Evolutionary conservation across 495 filamentous ascomycete genomes (phyloP).

Genomic region (Tetracladium setigerum): DNA sequence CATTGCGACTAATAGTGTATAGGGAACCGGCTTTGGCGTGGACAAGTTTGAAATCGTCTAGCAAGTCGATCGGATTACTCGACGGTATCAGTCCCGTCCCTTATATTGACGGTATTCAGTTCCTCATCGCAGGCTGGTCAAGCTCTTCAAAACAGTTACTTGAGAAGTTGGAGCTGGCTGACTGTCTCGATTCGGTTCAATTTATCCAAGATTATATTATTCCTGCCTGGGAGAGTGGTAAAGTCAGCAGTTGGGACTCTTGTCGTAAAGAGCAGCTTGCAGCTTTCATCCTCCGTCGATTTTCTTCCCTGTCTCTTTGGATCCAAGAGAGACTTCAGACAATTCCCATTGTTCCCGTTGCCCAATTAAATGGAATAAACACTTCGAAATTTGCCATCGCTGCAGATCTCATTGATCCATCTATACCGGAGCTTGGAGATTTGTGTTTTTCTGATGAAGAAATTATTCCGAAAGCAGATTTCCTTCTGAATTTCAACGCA

Average conservation of each 20-base stretch:
- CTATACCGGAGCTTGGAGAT: slow-evolving; percentile 1
- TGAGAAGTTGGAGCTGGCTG: background rate
- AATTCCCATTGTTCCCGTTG: slow-evolving; percentile 21
- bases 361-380: slow-evolving; percentile 5
- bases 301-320: slow-evolving; percentile 4
- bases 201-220: slow-evolving; percentile 11
- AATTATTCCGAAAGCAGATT: slow-evolving; percentile 20
- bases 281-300: slow-evolving; percentile 14
- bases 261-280: slow-evolving; percentile 14
- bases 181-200: background rate
- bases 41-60: slow-evolving; percentile 2
- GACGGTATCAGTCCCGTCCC: slow-evolving; percentile 6
- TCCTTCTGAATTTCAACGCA: slow-evolving; percentile 17
- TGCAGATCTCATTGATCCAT: slow-evolving; percentile 10
- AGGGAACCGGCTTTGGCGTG: slow-evolving; percentile 3
- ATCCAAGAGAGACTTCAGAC: slow-evolving; percentile 10
- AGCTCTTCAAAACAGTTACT: background rate
- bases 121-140: slow-evolving; percentile 2
- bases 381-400: slow-evolving; percentile 10
- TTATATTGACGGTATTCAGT: slow-evolving; percentile 6
- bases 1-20: background rate
- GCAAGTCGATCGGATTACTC: slow-evolving; percentile 3
- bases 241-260: background rate
- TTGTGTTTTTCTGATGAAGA: slow-evolving; percentile 27
- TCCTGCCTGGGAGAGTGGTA: slow-evolving; percentile 7